Evolutionary conservation across 768 basidiomycete genomes (phyloP).

Genomic region (Pleurotus djamor): DNA sequence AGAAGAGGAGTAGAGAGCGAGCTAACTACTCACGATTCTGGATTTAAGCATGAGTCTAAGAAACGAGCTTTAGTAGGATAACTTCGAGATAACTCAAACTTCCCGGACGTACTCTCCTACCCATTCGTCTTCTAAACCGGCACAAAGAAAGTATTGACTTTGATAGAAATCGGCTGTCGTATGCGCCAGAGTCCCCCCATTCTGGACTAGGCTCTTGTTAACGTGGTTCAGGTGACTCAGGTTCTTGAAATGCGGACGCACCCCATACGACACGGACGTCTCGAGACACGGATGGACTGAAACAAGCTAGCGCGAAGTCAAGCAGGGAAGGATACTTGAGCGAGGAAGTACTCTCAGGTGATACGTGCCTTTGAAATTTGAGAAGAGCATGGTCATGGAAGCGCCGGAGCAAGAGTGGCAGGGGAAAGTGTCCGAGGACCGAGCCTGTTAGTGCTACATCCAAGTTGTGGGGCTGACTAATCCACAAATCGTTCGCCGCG

Average conservation of each 20-base stretch:
- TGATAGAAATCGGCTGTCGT: conserved; percentile 7
- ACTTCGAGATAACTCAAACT: no score
- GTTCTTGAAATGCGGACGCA: conserved; percentile 3
- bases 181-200: conserved; percentile 8
- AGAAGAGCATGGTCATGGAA: neutral
- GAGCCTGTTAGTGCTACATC: no score
- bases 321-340: neutral
- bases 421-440: neutral
- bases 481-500: no score
- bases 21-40: neutral
- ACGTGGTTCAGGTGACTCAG: neutral
- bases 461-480: no score
- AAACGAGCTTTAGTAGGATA: neutral
- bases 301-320: conserved; percentile 22
- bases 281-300: conserved; percentile 11
- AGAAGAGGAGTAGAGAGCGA: neutral
- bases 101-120: conserved; percentile 1
- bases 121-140: conserved; percentile 9
- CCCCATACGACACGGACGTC: conserved; percentile 7
- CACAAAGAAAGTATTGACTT: conserved; percentile 9
- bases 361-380: neutral
- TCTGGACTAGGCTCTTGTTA: neutral
- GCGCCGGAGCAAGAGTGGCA: neutral
- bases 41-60: conserved; percentile 2
- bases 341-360: neutral